phyloP scores from a whole-genome alignment of 2,329 filamentous ascomycete species.

The Keithomyces neogunnii region DNA sequence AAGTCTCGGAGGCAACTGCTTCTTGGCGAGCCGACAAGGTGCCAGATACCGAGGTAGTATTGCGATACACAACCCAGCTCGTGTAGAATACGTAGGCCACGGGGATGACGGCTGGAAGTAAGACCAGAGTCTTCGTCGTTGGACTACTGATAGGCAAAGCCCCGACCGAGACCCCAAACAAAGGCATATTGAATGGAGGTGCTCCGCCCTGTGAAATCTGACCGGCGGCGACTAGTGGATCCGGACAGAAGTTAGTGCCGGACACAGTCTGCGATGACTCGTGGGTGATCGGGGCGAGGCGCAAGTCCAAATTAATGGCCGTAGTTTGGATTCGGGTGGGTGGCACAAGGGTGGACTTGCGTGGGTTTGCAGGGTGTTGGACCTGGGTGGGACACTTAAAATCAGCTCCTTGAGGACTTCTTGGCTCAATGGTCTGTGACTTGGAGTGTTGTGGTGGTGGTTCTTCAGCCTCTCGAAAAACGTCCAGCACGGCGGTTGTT shows the following conservation, averaged over 20 bases:
- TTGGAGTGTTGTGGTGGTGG: too few species aligned
- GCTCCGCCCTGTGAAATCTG: background rate
- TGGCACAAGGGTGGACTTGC: too few species aligned
- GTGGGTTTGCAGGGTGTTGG: too few species aligned
- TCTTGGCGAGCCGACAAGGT: background rate
- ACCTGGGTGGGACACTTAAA: too few species aligned
- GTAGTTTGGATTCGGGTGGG: too few species aligned
- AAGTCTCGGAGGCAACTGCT: background rate
- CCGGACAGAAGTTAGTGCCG: too few species aligned
- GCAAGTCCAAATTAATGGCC: too few species aligned
- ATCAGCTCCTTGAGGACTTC: background rate
- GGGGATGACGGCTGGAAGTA: constrained; percentile 7
- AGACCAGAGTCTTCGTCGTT: background rate
- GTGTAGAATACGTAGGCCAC: constrained; percentile 9
- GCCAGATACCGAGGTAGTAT: constrained; percentile 7
- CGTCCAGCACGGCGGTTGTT: too few species aligned
- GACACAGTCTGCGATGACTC: too few species aligned
- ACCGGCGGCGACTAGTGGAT: background rate
- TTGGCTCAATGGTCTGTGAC: background rate
- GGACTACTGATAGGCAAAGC: background rate
- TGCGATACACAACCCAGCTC: constrained; percentile 5
- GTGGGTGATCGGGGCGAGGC: too few species aligned
- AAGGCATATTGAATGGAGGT: background rate
- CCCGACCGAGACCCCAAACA: background rate
- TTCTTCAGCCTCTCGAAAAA: too few species aligned